Percentiles rank a stretch among this genome's conserved stretches.
Conservation (phyloP, 345 rosid genomes). For the Passiflora organensis region DNA sequence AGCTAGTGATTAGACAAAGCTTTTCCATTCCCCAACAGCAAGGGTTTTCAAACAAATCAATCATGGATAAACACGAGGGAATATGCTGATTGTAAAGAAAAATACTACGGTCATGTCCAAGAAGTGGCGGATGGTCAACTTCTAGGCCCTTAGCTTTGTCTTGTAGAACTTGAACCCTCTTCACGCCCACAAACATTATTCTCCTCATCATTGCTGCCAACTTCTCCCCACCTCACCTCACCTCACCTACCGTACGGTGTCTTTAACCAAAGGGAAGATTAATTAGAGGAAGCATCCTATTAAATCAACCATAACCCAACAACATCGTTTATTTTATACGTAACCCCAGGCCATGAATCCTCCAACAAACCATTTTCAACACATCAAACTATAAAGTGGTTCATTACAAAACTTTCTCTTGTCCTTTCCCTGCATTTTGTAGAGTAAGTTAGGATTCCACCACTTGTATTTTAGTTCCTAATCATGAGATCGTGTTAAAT, state of each 20-base stretch:
- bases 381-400: neutral
- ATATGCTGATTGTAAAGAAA: conserved; percentile 6
- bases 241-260: conserved; percentile 24
- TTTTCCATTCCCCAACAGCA: neutral
- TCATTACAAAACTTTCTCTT: neutral
- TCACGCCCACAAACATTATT: conserved; percentile 8
- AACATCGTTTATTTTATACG: neutral
- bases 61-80: neutral
- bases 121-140: conserved; percentile 5
- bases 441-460: conserved; percentile 33
- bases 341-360: neutral
- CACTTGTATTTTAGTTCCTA: conserved; percentile 20
- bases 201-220: conserved; percentile 31
- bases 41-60: neutral
- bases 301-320: neutral
- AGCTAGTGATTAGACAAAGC: neutral
- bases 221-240: conserved; percentile 26
- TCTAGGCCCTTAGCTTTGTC: conserved; percentile 10
- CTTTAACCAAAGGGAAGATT: conserved; percentile 9
- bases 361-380: neutral
- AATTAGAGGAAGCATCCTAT: neutral
- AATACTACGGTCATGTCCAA: neutral
- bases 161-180: neutral
- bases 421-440: neutral
- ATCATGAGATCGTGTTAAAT: conserved; percentile 30